phyloP scores from a whole-genome alignment of 805 yeast species.

The Groenewaldozyma tartarivorans region DNA sequence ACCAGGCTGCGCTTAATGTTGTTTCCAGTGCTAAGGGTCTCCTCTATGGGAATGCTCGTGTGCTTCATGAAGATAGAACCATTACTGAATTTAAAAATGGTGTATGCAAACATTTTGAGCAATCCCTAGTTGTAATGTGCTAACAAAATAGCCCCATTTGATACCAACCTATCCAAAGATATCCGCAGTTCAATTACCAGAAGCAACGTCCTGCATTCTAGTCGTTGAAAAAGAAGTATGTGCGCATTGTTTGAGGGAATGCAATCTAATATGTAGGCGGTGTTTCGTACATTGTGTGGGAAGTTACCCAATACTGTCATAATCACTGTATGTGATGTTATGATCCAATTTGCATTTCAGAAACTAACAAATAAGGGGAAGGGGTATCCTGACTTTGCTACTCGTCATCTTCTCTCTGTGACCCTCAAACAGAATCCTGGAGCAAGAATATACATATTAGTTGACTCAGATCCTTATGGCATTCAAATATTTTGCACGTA shows the following conservation, averaged over 20 bases:
- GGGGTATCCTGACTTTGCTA: constrained; percentile 56
- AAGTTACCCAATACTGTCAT: constrained; percentile 24
- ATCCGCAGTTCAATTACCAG: constrained; percentile 15
- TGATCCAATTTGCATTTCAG: too few species aligned
- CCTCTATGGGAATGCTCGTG: constrained; percentile 31
- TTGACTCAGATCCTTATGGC: constrained; percentile 63
- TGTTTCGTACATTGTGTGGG: constrained; percentile 28
- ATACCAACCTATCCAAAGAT: constrained; percentile 30
- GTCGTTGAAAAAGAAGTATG: constrained; percentile 43
- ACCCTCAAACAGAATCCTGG: constrained; percentile 24
- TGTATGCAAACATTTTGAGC: not conserved
- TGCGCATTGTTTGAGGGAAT: not conserved
- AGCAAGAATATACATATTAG: constrained; percentile 37
- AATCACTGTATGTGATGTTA: constrained; percentile 33
- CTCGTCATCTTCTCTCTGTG: constrained; percentile 33
- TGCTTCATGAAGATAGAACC: constrained; percentile 9
- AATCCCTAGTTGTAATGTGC: constrained; percentile 7
- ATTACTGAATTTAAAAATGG: not conserved
- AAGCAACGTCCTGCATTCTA: constrained; percentile 26
- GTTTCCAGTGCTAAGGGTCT: constrained; percentile 51
- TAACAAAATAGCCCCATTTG: constrained; percentile 14
- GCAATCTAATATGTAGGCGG: constrained; percentile 20
- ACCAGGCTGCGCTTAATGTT: constrained; percentile 34
- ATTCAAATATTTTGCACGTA: constrained; percentile 38
- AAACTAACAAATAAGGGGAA: constrained; percentile 42